These are phyloP conservation scores for Nannizziopsis arthrosporioides DNA, from an alignment of 2,329 filamentous ascomycete species.

Conservation along the genomic window DNA sequence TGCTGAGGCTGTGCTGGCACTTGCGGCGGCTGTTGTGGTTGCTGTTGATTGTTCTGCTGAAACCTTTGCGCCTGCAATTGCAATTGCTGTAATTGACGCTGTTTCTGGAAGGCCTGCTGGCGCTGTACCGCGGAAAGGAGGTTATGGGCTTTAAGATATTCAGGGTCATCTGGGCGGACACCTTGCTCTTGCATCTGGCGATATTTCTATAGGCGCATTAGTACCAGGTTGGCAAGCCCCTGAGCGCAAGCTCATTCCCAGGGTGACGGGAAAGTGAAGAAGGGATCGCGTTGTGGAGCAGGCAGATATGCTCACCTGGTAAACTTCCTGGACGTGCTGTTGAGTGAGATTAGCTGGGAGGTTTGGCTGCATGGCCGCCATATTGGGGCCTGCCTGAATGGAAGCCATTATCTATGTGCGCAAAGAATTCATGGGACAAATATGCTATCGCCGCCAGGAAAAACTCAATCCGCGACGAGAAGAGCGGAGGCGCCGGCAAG, in stretches of 20 bases:
- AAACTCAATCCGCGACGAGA: neutral
- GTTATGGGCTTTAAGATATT: slow-evolving; percentile 70
- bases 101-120: slow-evolving; percentile 47
- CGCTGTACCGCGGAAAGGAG: slow-evolving; percentile 61
- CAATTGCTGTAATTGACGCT: slow-evolving; percentile 39
- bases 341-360: slow-evolving; percentile 59
- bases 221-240: slow-evolving; percentile 12
- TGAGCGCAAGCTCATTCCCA: neutral
- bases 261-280: neutral
- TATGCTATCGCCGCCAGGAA: neutral
- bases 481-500: neutral
- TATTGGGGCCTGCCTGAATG: slow-evolving; percentile 58
- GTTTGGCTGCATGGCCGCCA: slow-evolving; percentile 46
- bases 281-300: slow-evolving; percentile 7
- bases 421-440: neutral
- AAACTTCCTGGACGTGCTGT: slow-evolving; percentile 66
- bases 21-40: slow-evolving; percentile 33
- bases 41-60: slow-evolving; percentile 37
- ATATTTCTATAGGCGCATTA: slow-evolving; percentile 56
- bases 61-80: slow-evolving; percentile 37
- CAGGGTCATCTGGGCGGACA: slow-evolving; percentile 69
- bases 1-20: slow-evolving; percentile 27
- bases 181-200: slow-evolving; percentile 79
- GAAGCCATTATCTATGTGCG: slow-evolving; percentile 53
- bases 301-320: slow-evolving; percentile 29